Base-by-base conservation (phyloP, 139 green algal species). In the Asterochloris erici region DNA sequence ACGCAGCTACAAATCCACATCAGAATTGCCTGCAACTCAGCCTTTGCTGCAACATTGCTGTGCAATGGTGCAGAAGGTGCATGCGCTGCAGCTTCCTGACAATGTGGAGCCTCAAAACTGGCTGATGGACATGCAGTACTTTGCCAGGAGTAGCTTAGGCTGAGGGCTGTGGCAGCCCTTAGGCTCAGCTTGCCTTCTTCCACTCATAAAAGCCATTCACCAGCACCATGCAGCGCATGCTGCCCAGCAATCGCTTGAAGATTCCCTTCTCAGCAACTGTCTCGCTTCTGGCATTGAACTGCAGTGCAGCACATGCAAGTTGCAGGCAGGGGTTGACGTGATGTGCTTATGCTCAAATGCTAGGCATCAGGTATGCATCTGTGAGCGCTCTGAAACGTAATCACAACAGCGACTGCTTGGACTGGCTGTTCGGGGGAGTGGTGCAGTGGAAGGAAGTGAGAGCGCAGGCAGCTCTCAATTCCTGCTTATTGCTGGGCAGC, bases 201-300 rank as follows among this genome's bases (percentile, higher is more conserved):
- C 94, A 97, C 84, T 97, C 94, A 82, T 96, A 97, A 70, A 97
- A 97, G 15, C 92, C 93, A 38, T 96, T 82, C 2, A 91, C 26
- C 24, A 95, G 82, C 28, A 96, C 89, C 27, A 96, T 82, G 78
- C 93, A 96, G 38, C 93, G 89, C 54, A 84, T 79, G 13, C 64
- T 28, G 24, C 70, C 54, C 64, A 95, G 54, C 73, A 96, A 84
- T 0, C 93, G 81, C 11, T 84, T 87, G 82, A 96, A 96, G 9
- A 93, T 83, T 21, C 85, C 66, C 86, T 95, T 95, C 74, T 93
- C 87, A 0, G 78, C 68, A 12, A 94, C 81, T 4, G 84, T 90
- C 83, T 95, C 91, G 68, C 83, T 89, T 12, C 92, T 74, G 0
- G 91, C 89, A 81, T 95, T 95, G 88, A 93, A 93, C 87, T 91